phyloP scores from a whole-genome alignment of 2,329 filamentous ascomycete species.

The Fusarium subglutinans region DNA sequence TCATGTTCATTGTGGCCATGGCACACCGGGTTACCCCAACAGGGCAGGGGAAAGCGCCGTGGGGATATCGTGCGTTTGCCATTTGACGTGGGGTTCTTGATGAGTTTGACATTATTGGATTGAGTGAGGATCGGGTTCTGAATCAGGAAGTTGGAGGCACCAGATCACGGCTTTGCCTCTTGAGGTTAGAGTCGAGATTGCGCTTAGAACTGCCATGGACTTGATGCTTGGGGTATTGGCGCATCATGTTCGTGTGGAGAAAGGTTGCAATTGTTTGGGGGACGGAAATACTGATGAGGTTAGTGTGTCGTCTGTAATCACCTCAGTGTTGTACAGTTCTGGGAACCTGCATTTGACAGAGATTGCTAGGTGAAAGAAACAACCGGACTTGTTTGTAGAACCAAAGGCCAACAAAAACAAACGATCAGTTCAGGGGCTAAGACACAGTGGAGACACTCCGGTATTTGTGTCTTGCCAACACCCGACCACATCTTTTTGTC shows the following conservation, averaged over 20 bases:
- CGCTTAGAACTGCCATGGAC: conserved; percentile 24
- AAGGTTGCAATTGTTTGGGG: background rate
- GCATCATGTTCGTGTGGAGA: background rate
- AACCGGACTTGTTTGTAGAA: background rate
- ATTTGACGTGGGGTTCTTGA: conserved; percentile 11
- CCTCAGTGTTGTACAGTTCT: background rate
- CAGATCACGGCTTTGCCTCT: background rate
- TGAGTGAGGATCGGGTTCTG: background rate
- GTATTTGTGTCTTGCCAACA: background rate
- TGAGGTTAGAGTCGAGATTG: conserved; percentile 1
- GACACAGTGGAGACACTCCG: background rate
- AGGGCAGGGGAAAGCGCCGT: conserved; percentile 17
- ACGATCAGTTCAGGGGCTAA: background rate
- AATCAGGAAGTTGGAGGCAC: conserved; percentile 30
- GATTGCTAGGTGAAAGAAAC: background rate
- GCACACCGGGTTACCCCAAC: background rate
- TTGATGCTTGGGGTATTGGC: background rate
- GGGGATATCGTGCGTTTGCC: background rate
- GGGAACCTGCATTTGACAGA: background rate
- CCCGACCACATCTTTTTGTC: background rate
- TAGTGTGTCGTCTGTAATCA: background rate
- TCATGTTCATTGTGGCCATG: background rate
- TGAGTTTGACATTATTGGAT: background rate
- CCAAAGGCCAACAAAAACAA: background rate
- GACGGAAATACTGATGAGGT: background rate